Base-by-base conservation (phyloP, 148 eudicot genomes). In the Rhododendron vialii region DNA sequence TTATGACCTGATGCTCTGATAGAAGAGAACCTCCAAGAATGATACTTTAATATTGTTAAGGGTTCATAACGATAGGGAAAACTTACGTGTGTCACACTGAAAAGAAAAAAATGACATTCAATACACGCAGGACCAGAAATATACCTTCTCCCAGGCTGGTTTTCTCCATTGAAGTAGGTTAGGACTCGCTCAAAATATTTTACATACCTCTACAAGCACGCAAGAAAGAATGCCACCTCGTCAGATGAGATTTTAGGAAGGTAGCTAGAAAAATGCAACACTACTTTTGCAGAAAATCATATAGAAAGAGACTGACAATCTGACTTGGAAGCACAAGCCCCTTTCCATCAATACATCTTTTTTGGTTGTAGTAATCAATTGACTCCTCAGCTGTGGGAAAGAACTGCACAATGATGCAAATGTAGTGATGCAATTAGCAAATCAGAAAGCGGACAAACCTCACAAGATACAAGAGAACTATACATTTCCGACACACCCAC, bases 341-440 rank as follows among this genome's bases (percentile, higher is more conserved):
- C 91, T 97, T 95, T 36, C 91, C 98, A 86, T 97, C 99, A 78
- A 92, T 63, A 88, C 99, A 97, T 94, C 99, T 91, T 89, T 97
- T 97, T 89, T 94, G 95, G 88, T 97, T 97, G 87, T 94, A 97
- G 90, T 95, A 97, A 81, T 92, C 95, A 84, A 97, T 97, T 36
- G 99, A 97, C 91, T 97, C 99, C 92, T 97, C 98, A 48, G 99
- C 98, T 78, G 99, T 97, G 63, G 99, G 99, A 87, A 97, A 97
- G 89, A 97, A 97, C 99, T 97, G 92, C 57, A 88, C 53, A 85
- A 12, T 78, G 22, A 88, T 69, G 80, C 67, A 88, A 81, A 51
- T 57, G 26, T 26, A 91, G 59, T 11, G 71, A 33, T 48, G 80
- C 71, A 89, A 83, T 84, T 81, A 75, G 30, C 82, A 75, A 78